Evolutionary conservation across 1,139 yeast genomes (phyloP), one percentile per base, ranked within the genome.

Genomic region (Blastobotrys ciferrii): DNA sequence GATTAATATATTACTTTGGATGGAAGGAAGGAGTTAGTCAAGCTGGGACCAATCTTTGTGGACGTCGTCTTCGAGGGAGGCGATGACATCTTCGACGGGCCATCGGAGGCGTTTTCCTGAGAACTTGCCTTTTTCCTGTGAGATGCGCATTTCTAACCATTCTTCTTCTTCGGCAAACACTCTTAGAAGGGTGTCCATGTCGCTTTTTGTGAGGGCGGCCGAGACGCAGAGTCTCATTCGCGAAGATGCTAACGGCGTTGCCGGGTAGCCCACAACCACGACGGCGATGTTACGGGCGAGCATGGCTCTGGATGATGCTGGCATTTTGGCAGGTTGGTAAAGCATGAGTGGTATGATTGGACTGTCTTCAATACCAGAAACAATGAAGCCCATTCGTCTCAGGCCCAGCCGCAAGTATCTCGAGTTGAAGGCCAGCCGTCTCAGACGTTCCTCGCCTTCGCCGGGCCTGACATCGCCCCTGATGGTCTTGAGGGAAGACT

Each of bases 231-330:
- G 80, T 67, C 99, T 81, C 20, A 88, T 91, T 71, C 98, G 81
- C 9, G 96, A 87, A 47, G 91, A 81, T 32, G 87, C 83, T 57
- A 92, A 76, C 28, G 97, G 96, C 1, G 98, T 91, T 0, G 98
- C 98, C 7, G 99, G 99, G 65, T 92, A 92, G 25, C 98, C 96
- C 43, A 91, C 98, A 59, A 92, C 84, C 41, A 94, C 99, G 46
- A 92, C 92, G 4, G 98, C 98, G 54, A 92, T 83, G 49, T 86
- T 86, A 68, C 80, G 74, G 50, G 78, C 81, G 58, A 86, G 79
- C 76, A 92, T 77, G 77, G 80, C 77, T 66, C 96, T 80, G 38
- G 96, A 85, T 54, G 89, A 79, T 0, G 94, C 91, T 13, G 96
- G 94, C 96, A 92, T 88, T 67, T 89, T 91, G 30, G 94, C 82